Conservation (phyloP, 2,329 filamentous ascomycete species). For the Lasiodiplodia citricola region DNA sequence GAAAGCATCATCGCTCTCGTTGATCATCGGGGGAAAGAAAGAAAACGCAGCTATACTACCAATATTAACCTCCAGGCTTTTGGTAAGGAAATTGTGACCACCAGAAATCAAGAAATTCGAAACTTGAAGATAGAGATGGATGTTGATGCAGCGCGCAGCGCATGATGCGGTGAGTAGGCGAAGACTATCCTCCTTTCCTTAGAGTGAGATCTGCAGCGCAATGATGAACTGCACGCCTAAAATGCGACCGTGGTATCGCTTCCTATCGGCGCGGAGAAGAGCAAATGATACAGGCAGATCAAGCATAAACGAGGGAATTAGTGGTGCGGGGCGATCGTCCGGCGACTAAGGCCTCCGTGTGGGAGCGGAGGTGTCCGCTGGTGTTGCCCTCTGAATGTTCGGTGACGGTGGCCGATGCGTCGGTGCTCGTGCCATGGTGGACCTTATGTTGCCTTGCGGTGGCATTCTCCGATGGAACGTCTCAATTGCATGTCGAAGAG, state of each 20-base stretch:
- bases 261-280: background rate
- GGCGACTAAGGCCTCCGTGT: background rate
- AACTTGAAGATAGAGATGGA: background rate
- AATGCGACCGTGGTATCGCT: slow-evolving; percentile 10
- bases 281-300: background rate
- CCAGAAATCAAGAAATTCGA: background rate
- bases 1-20: background rate
- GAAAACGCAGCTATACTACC: background rate
- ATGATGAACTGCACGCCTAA: slow-evolving; percentile 1
- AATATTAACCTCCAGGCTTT: background rate
- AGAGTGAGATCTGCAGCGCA: slow-evolving; percentile 19
- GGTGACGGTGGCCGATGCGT: background rate
- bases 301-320: background rate
- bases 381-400: background rate
- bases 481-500: background rate
- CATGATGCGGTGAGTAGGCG: slow-evolving; percentile 1
- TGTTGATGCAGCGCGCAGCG: background rate
- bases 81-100: background rate
- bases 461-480: background rate
- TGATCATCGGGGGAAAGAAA: background rate
- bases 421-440: background rate
- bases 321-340: slow-evolving; percentile 2
- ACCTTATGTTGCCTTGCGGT: background rate
- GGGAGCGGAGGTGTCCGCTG: background rate
- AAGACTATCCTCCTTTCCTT: slow-evolving; percentile 11